phyloP scores from a whole-genome alignment of 148 eudicot genomes.

The Rhododendron williamsianum region DNA sequence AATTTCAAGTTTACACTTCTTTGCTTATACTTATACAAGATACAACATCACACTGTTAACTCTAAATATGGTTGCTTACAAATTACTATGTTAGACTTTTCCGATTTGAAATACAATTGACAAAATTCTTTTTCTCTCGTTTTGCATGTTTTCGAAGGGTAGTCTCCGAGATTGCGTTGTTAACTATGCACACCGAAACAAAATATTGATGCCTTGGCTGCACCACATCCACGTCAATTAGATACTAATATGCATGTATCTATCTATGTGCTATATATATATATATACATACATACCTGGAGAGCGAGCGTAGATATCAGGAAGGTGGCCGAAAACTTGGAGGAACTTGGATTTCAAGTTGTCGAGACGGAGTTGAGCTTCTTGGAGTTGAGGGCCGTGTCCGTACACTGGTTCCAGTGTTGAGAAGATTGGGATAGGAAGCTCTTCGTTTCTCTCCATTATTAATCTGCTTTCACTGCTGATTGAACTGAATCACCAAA shows the following conservation, averaged over 20 bases:
- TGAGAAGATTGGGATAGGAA: neutral
- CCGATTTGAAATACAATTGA: no score
- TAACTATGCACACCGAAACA: neutral
- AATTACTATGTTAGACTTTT: neutral
- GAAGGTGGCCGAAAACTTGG: slow-evolving; percentile 50
- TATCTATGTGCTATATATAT: neutral
- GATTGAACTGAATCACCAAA: neutral
- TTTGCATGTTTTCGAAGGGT: neutral
- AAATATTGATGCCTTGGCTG: neutral
- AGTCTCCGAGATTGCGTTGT: neutral
- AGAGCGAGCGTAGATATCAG: slow-evolving; percentile 74
- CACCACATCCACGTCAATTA: neutral
- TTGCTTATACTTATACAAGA: neutral
- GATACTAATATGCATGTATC: neutral
- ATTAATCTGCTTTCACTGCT: neutral
- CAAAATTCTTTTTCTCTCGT: neutral
- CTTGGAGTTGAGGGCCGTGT: slow-evolving; percentile 62
- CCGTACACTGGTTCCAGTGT: slow-evolving; percentile 43
- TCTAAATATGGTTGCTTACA: neutral
- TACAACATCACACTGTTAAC: neutral
- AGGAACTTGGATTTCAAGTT: slow-evolving; percentile 60
- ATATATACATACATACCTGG: slow-evolving; percentile 42
- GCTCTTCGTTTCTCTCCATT: slow-evolving; percentile 2
- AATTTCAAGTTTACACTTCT: neutral
- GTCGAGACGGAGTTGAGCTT: slow-evolving; percentile 58